Conservation (phyloP, 116 monocot genomes). For the Trichopus zeylanicus region DNA sequence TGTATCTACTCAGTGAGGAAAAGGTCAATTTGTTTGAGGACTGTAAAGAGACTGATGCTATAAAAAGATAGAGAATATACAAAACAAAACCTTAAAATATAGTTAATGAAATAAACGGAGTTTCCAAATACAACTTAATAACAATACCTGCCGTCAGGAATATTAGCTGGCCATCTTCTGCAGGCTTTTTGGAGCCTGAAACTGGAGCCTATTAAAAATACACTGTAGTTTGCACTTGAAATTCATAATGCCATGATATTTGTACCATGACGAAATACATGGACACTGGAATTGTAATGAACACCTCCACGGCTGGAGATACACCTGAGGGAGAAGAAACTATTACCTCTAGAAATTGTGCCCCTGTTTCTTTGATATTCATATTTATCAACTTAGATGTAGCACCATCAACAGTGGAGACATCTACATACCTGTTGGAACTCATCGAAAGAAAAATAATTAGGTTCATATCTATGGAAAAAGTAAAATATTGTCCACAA, state of each 20-base stretch:
- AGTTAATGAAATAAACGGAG: background rate
- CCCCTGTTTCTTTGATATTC: slow-evolving; percentile 58
- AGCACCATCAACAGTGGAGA: slow-evolving; percentile 74
- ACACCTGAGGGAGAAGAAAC: background rate
- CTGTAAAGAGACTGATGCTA: background rate
- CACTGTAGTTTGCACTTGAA: slow-evolving; percentile 3
- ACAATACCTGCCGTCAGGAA: slow-evolving; percentile 81
- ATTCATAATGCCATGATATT: no score
- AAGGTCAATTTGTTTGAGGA: background rate
- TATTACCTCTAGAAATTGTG: slow-evolving; percentile 65
- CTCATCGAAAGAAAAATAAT: background rate
- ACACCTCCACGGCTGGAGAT: background rate
- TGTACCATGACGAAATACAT: no score
- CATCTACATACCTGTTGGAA: slow-evolving; percentile 67
- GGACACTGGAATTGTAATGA: no score
- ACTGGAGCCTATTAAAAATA: slow-evolving; percentile 82
- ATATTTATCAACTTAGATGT: slow-evolving; percentile 64
- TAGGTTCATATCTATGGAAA: background rate
- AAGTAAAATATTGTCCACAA: background rate
- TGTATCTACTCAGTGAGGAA: background rate
- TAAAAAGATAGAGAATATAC: background rate
- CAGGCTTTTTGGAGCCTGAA: slow-evolving; percentile 96
- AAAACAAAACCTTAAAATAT: background rate
- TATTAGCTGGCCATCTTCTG: slow-evolving; percentile 95
- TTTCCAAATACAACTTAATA: background rate